A percentile compares a stretch with the other conserved stretches of the same genome.
These are phyloP conservation scores for Fusarium continuum DNA, from an alignment of 2,329 filamentous ascomycete species.

Conservation along the genomic window DNA sequence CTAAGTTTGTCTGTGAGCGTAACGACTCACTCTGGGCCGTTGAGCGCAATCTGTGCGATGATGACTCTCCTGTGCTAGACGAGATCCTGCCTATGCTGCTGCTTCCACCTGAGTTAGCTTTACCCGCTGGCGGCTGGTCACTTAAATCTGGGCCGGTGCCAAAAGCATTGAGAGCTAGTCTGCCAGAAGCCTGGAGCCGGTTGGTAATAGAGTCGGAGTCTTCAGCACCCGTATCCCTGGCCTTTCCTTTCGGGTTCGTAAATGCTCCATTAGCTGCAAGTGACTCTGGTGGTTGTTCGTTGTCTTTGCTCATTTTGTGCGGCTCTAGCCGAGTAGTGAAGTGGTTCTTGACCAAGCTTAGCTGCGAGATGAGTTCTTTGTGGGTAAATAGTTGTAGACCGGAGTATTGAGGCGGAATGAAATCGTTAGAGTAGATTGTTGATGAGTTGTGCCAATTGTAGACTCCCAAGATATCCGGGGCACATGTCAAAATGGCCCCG, in stretches of 20 bases:
- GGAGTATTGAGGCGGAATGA: not conserved
- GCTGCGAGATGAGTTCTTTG: not conserved
- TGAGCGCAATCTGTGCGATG: constrained; percentile 34
- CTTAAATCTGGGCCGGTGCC: constrained; percentile 29
- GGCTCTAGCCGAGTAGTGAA: not conserved
- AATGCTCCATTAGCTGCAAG: not conserved
- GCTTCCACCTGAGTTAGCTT: constrained; percentile 27
- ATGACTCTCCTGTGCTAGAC: constrained; percentile 30
- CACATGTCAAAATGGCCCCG: constrained; percentile 31
- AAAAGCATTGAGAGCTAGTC: constrained; percentile 41
- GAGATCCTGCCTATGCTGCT: constrained; percentile 21
- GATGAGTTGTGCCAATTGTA: no score
- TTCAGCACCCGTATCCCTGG: constrained; percentile 26
- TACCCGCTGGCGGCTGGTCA: constrained; percentile 28
- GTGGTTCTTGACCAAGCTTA: not conserved
- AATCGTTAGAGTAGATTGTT: not conserved
- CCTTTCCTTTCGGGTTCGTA: constrained; percentile 30
- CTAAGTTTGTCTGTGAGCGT: constrained; percentile 15
- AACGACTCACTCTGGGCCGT: constrained; percentile 27
- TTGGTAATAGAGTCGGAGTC: constrained; percentile 26
- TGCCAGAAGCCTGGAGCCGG: constrained; percentile 44
- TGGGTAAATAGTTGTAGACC: not conserved
- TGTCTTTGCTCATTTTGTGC: constrained; percentile 27
- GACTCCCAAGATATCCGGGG: no score
- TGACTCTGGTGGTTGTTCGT: not conserved